Evolutionary conservation across 2,329 filamentous ascomycete genomes (phyloP), one percentile per base, ranked within the genome.

Genomic region (Sphaerulina populicola): DNA sequence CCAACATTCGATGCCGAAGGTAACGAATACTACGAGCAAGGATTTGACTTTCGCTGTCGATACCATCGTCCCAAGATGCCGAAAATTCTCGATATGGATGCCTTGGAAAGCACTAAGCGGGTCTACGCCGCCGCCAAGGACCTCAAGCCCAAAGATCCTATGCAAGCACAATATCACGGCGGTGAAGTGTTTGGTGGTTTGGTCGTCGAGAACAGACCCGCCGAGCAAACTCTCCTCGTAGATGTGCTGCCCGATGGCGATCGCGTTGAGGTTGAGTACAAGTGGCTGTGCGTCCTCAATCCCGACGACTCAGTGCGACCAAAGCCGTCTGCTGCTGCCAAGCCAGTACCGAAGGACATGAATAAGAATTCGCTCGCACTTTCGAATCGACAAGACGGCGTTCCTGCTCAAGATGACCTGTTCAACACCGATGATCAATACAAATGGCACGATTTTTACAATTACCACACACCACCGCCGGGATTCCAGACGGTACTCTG

Each of bases 1-100:
- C 86, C 88, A 0, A 86, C 94, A 2, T 91, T 90, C 66, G 87
- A 85, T 46, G 88, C 94, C 61, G 89, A 96, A 64, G 89, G 89
- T 6, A 88, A 83, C 1, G 89, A 96, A 67, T 96, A 96, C 68
- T 91, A 87, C 59, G 85, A 94, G 61, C 86, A 89, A 62, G 89
- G 86, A 1, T 91, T 94, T 62, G 88, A 95, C 64, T 90, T 97
- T 67, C 88, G 86, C 61, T 98, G 93, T 72, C 87, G 90, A 54
- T 95, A 94, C 71, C 93, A 98, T 68, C 81, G 93, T 44, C 82
- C 86, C 11, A 94, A 93, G 72, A 83, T 93, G 62, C 83, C 88
- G 56, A 88, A 85, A 70, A 86, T 85, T 58, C 21, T 63, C 29
- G 65, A 64, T 18, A 47, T 62, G 7, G 80, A 86, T 49, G 72